Percentiles rank a stretch among this genome's conserved stretches.
Conservation (phyloP, 2,329 filamentous ascomycete genomes). For the Aureobasidium leucospermi region DNA sequence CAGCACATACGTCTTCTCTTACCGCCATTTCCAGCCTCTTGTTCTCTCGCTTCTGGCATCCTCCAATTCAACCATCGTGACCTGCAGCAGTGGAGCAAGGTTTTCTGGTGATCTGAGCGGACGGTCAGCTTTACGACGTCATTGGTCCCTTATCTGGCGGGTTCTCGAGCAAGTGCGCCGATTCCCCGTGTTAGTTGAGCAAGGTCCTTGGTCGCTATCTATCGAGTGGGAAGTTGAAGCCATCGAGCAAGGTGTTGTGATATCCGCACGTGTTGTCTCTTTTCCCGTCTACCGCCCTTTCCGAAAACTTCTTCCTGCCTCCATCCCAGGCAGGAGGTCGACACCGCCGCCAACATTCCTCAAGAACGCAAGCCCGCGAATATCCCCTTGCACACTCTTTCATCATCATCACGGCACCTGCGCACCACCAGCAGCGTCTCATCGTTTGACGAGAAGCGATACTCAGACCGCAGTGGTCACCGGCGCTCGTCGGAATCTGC, state of each 20-base stretch:
- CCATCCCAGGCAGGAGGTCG: conserved; percentile 2
- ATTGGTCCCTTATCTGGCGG: conserved; percentile 6
- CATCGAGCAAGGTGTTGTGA: conserved; percentile 4
- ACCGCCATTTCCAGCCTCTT: background rate
- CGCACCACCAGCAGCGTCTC: conserved; percentile 28
- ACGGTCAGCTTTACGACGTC: background rate
- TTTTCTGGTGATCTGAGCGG: conserved; percentile 1
- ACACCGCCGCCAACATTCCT: conserved; percentile 71
- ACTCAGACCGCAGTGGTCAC: conserved; percentile 43
- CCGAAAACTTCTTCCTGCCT: conserved; percentile 4
- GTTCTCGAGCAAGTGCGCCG: background rate
- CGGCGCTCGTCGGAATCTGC: conserved; percentile 50
- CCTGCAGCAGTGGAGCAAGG: background rate
- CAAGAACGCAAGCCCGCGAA: conserved; percentile 62
- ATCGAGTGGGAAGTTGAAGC: background rate
- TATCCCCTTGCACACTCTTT: conserved; percentile 78
- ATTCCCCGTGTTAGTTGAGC: background rate
- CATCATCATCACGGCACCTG: conserved; percentile 35
- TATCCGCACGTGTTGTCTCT: background rate
- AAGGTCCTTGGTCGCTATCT: background rate
- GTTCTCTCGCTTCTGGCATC: background rate
- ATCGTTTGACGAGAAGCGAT: conserved; percentile 39
- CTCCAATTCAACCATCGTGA: background rate
- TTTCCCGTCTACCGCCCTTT: background rate
- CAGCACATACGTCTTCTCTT: background rate